phyloP scores from a whole-genome alignment of 257 asterid species.

The Nyctanthes arbortristis region DNA sequence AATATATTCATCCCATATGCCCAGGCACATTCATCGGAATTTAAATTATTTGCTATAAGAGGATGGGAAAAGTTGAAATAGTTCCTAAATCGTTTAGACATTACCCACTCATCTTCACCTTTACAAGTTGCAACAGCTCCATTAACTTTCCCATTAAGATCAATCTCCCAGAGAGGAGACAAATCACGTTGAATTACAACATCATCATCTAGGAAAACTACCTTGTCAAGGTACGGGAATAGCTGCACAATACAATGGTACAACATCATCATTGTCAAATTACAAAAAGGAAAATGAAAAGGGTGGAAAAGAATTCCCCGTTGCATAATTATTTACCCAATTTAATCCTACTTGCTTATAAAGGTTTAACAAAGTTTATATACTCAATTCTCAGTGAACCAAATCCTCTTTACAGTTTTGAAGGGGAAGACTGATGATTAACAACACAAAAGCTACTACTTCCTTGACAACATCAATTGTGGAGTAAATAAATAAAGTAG shows the following conservation, averaged over 20 bases:
- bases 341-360: constrained; percentile 19
- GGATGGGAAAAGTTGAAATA: constrained; percentile 99
- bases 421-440: neutral
- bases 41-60: constrained; percentile 67
- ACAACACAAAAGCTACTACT: neutral
- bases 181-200: constrained; percentile 89
- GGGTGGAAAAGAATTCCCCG: constrained; percentile 14
- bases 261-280: constrained; percentile 24
- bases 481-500: neutral
- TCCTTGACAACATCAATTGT: neutral
- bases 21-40: constrained; percentile 98
- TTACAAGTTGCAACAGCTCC: constrained; percentile 99
- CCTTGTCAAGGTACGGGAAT: constrained; percentile 93
- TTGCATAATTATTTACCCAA: neutral
- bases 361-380: constrained; percentile 1
- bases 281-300: constrained; percentile 20
- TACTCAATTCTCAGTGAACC: constrained; percentile 8
- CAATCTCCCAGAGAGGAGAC: constrained; percentile 88
- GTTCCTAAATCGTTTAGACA: constrained; percentile 87
- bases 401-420: neutral
- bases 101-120: constrained; percentile 98
- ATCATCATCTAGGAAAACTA: constrained; percentile 97
- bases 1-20: constrained; percentile 98
- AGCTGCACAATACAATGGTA: constrained; percentile 60
- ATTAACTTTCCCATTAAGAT: constrained; percentile 85